Conservation (phyloP, 179 eudicot genomes). For the Drosera spatulata region DNA sequence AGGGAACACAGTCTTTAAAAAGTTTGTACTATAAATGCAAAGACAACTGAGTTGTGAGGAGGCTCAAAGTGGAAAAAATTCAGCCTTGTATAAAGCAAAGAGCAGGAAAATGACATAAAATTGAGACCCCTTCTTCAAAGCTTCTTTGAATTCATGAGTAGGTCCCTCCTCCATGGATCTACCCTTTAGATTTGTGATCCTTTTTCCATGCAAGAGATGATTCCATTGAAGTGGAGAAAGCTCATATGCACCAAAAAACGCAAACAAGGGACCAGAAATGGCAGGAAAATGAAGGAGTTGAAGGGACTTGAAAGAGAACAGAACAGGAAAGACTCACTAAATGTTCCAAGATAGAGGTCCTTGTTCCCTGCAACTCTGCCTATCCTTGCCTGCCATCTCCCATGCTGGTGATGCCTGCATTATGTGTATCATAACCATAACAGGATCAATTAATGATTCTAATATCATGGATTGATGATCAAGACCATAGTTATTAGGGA, state of each 20-base stretch:
- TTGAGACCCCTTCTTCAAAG: background rate
- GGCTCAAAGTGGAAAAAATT: conserved; percentile 4
- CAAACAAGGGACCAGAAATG: too few species aligned
- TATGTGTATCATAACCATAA: background rate
- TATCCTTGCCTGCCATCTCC: conserved; percentile 85
- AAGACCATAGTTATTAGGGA: too few species aligned
- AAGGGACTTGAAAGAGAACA: too few species aligned
- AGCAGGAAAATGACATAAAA: background rate
- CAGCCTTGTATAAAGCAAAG: conserved; percentile 17
- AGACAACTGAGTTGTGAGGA: background rate
- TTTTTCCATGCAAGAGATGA: too few species aligned
- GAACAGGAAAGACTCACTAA: conserved; percentile 34
- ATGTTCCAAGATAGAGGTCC: conserved; percentile 83
- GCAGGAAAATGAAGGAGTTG: too few species aligned
- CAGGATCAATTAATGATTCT: too few species aligned
- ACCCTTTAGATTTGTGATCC: too few species aligned
- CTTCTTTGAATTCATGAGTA: background rate
- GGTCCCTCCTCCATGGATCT: too few species aligned
- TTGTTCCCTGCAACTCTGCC: conserved; percentile 86
- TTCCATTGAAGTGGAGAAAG: background rate
- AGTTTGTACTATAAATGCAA: too few species aligned
- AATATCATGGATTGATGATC: too few species aligned
- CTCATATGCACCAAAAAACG: too few species aligned
- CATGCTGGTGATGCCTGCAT: conserved; percentile 79
- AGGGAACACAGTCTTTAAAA: too few species aligned